A percentile compares a stretch with the other conserved stretches of the same genome.
Evolutionary conservation across 768 basidiomycete species (phyloP).

Genomic region (Russula earlei): DNA sequence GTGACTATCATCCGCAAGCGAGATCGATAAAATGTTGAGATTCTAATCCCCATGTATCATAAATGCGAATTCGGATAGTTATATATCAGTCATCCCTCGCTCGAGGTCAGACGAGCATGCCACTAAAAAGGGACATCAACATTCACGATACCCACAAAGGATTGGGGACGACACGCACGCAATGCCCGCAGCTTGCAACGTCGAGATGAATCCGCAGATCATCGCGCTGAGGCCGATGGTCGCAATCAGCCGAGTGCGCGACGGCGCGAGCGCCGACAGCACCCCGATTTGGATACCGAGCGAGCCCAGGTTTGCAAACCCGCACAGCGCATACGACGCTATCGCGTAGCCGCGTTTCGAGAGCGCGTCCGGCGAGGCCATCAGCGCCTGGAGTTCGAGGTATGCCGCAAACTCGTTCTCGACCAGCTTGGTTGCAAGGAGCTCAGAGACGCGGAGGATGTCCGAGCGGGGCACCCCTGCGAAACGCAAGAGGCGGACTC

Average conservation of each 20-base stretch:
- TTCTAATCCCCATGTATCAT: too few relatives aligned
- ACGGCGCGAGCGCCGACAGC: slow-evolving; percentile 57
- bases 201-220: slow-evolving; percentile 62
- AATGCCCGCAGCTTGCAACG: slow-evolving; percentile 50
- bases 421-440: slow-evolving; percentile 80
- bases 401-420: slow-evolving; percentile 86
- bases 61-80: background rate
- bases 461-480: slow-evolving; percentile 68
- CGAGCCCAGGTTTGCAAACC: slow-evolving; percentile 82
- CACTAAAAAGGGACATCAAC: slow-evolving; percentile 17
- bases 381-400: slow-evolving; percentile 40
- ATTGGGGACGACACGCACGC: slow-evolving; percentile 33
- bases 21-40: too few relatives aligned
- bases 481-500: background rate
- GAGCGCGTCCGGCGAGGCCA: slow-evolving; percentile 40
- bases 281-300: slow-evolving; percentile 83
- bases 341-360: slow-evolving; percentile 72
- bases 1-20: too few relatives aligned
- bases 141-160: background rate
- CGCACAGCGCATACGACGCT: slow-evolving; percentile 80
- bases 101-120: slow-evolving; percentile 26
- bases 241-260: slow-evolving; percentile 62
- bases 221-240: slow-evolving; percentile 58
- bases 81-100: background rate
- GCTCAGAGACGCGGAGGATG: slow-evolving; percentile 68